These are phyloP conservation scores for Nannochloris sp. DNA, from an alignment of 139 green algal genomes.

Conservation along the genomic window DNA sequence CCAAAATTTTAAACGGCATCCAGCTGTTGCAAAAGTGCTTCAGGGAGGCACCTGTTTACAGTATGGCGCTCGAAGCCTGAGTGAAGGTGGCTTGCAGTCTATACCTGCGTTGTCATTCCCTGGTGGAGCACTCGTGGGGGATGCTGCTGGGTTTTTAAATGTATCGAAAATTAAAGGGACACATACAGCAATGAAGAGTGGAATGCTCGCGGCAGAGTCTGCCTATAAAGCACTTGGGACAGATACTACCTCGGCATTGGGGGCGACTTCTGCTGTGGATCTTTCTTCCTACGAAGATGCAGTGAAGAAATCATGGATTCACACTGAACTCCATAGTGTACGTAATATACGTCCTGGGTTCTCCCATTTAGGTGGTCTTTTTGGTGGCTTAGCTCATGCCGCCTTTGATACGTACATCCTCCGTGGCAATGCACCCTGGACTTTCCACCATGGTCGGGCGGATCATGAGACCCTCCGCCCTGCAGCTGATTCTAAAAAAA, in stretches of 20 bases:
- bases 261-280: conserved; percentile 14
- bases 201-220: conserved; percentile 79
- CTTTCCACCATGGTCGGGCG: conserved; percentile 21
- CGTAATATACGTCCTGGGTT: conserved; percentile 79
- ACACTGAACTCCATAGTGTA: conserved; percentile 49
- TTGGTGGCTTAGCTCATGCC: conserved; percentile 58
- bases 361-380: conserved; percentile 36
- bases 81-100: conserved; percentile 86
- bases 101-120: conserved; percentile 81
- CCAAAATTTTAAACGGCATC: conserved; percentile 83
- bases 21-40: conserved; percentile 58
- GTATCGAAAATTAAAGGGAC: conserved; percentile 90
- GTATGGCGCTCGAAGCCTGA: conserved; percentile 84
- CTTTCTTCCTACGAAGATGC: conserved; percentile 47
- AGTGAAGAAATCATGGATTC: conserved; percentile 60
- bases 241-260: too few relatives aligned
- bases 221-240: conserved; percentile 37
- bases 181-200: conserved; percentile 90
- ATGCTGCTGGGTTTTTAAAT: conserved; percentile 87
- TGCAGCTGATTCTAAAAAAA: conserved; percentile 26
- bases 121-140: conserved; percentile 88
- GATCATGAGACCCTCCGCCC: conserved; percentile 62
- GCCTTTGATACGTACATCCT: conserved; percentile 69
- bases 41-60: conserved; percentile 80
- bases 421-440: conserved; percentile 77